Base-by-base conservation (phyloP, 225 moss, liverwort and hornwort genomes). In the Lunularia cruciata region DNA sequence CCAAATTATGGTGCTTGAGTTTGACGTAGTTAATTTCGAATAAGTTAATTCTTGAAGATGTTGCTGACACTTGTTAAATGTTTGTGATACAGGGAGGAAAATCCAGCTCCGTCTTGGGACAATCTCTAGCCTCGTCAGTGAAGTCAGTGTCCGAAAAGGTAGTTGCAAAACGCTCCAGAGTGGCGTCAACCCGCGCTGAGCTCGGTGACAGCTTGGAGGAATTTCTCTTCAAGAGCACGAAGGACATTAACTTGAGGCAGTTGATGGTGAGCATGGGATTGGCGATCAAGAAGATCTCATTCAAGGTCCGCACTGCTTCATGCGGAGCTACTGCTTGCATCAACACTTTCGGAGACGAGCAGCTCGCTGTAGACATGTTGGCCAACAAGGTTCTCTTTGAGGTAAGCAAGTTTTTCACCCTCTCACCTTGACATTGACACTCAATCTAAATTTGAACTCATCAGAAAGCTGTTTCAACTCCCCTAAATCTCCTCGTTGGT, bases 331-430 rank as follows among this genome's bases (percentile, higher is more conserved):
- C 98, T 2, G 79, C 98, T 11, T 98, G 98, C 67, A 64, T 98
- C 13, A 98, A 98, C 75, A 98, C 98, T 1, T 93, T 98, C 68
- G 98, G 92, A 31, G 98, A 98, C 48, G 93, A 98, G 76, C 93
- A 98, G 78, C 75, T 98, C 3, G 98, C 98, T 3, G 93, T 98
- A 0, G 98, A 93, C 60, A 74, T 98, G 73, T 76, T 98, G 59
- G 93, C 98, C 2, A 80, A 98, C 86, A 93, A 93, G 76, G 87
- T 98, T 0, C 86, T 98, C 4, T 98, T 98, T 53, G 93, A 98
- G 75, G 87, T 85, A 32, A 30, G 57, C 34, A 22, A 26, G 0
- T 63, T 26, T 40, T 13, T 6, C 13, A 40, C 40, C 40, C 13
- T 40, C n/a, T n/a, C n/a, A n/a, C n/a, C n/a, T n/a, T n/a, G n/a